phyloP scores from a whole-genome alignment of 2,329 filamentous ascomycete genomes.

The Elsinoe fawcettii region DNA sequence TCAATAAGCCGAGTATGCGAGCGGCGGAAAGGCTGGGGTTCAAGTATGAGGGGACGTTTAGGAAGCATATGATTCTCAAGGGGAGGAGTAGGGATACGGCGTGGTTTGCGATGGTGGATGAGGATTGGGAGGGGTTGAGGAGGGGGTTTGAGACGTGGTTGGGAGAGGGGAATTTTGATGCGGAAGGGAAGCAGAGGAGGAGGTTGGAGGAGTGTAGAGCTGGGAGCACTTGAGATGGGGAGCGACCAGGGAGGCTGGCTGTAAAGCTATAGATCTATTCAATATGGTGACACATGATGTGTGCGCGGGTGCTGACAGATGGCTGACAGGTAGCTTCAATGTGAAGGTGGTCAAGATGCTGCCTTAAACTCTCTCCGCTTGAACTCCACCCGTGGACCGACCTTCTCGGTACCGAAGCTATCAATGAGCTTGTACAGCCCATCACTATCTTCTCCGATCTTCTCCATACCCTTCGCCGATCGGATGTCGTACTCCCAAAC shows the following conservation, averaged over 20 bases:
- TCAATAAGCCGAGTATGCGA: conserved; percentile 47
- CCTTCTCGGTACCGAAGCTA: conserved; percentile 65
- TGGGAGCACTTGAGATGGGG: background rate
- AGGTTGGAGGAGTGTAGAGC: conserved; percentile 27
- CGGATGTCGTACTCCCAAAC: conserved; percentile 24
- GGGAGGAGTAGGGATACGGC: conserved; percentile 51
- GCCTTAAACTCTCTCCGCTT: conserved; percentile 10
- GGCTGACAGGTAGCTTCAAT: too few species aligned
- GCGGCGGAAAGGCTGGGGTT: conserved; percentile 54
- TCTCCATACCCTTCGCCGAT: conserved; percentile 27
- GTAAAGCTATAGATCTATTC: background rate
- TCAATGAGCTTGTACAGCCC: conserved; percentile 60
- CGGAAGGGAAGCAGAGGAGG: conserved; percentile 44
- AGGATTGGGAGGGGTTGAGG: conserved; percentile 48
- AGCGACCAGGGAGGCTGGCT: background rate
- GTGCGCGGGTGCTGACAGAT: too few species aligned
- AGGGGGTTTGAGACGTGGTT: conserved; percentile 49
- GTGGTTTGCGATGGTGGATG: conserved; percentile 52
- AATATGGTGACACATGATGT: too few species aligned
- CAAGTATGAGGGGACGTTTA: conserved; percentile 50
- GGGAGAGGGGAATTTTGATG: conserved; percentile 47
- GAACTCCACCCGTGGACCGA: conserved; percentile 59
- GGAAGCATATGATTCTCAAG: conserved; percentile 54
- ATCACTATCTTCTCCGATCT: conserved; percentile 49
- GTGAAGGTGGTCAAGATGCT: background rate